Evolutionary conservation across 1,284 basidiomycete species (phyloP).

Genomic region (Trichosporon sp.): DNA sequence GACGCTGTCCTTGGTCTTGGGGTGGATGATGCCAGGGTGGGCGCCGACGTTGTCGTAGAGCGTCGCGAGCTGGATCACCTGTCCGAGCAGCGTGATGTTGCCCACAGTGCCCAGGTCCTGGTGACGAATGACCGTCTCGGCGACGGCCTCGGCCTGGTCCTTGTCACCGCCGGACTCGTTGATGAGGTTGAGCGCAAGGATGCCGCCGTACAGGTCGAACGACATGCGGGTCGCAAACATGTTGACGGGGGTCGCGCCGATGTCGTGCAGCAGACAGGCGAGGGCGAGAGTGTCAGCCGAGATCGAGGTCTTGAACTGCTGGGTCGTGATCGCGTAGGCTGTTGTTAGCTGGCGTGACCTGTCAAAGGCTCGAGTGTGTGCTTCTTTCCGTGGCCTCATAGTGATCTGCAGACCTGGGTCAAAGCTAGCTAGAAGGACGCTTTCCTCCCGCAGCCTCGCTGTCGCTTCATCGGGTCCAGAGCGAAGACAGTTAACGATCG

Average conservation of each 20-base stretch:
- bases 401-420: too few species aligned
- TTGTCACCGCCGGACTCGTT: constrained; percentile 37
- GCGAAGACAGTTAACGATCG: too few species aligned
- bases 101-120: constrained; percentile 57
- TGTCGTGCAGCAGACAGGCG: constrained; percentile 56
- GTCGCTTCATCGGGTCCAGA: background rate
- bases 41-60: constrained; percentile 25
- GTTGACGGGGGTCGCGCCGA: constrained; percentile 55
- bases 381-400: too few species aligned
- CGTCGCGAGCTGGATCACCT: constrained; percentile 25
- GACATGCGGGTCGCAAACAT: constrained; percentile 56
- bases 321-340: constrained; percentile 12
- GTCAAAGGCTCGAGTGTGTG: too few species aligned
- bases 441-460: background rate
- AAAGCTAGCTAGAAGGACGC: background rate
- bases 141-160: constrained; percentile 56
- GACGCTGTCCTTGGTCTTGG: constrained; percentile 17
- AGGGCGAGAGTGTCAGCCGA: constrained; percentile 56
- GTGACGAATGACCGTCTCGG: constrained; percentile 58
- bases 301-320: constrained; percentile 25
- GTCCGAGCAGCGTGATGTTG: constrained; percentile 16
- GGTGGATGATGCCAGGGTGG: constrained; percentile 14
- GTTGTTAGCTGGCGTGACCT: background rate
- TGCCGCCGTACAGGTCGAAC: constrained; percentile 52
- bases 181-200: constrained; percentile 45